Percentiles rank a stretch among this genome's conserved stretches.
phyloP scores from a whole-genome alignment of 2,329 filamentous ascomycete species.

The Basipetospora sp. region DNA sequence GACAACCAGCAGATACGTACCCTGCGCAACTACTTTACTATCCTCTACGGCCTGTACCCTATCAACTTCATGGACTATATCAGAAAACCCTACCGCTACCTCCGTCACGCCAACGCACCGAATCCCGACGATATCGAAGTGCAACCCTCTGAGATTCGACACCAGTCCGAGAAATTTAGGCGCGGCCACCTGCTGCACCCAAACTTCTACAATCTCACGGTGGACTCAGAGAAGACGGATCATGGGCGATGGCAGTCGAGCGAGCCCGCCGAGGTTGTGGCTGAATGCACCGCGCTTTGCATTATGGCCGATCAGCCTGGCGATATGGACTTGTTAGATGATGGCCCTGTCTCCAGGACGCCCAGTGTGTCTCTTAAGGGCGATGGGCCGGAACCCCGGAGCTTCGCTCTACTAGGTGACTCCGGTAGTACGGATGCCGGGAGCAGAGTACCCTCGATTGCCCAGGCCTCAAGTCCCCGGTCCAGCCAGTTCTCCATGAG shows the following conservation, averaged over 20 bases:
- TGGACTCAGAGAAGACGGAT: slow-evolving; percentile 67
- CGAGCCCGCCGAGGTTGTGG: slow-evolving; percentile 65
- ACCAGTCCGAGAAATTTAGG: slow-evolving; percentile 60
- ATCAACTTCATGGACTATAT: slow-evolving; percentile 80
- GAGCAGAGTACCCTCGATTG: background rate
- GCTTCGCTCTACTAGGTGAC: slow-evolving; percentile 22
- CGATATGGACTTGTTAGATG: slow-evolving; percentile 8
- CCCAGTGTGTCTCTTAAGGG: slow-evolving; percentile 12
- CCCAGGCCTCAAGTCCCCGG: slow-evolving; percentile 27
- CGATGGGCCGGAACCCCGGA: slow-evolving; percentile 20
- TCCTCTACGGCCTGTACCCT: slow-evolving; percentile 69
- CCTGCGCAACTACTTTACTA: slow-evolving; percentile 62
- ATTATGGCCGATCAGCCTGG: slow-evolving; percentile 10
- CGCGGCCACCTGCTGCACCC: slow-evolving; percentile 62
- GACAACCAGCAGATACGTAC: slow-evolving; percentile 51
- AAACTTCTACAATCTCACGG: slow-evolving; percentile 69
- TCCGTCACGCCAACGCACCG: slow-evolving; percentile 56
- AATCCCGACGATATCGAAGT: slow-evolving; percentile 62
- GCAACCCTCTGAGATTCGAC: slow-evolving; percentile 61
- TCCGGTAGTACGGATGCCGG: background rate
- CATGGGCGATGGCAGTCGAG: slow-evolving; percentile 65
- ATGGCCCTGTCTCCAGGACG: slow-evolving; percentile 12
- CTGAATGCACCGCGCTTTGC: slow-evolving; percentile 62
- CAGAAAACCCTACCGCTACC: slow-evolving; percentile 63
- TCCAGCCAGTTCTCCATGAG: slow-evolving; percentile 36